Percentiles rank a stretch among this genome's conserved stretches.
These are phyloP conservation scores for Entomortierella parvispora DNA, from an alignment of 192 early-diverging fungal species.

Conservation along the genomic window DNA sequence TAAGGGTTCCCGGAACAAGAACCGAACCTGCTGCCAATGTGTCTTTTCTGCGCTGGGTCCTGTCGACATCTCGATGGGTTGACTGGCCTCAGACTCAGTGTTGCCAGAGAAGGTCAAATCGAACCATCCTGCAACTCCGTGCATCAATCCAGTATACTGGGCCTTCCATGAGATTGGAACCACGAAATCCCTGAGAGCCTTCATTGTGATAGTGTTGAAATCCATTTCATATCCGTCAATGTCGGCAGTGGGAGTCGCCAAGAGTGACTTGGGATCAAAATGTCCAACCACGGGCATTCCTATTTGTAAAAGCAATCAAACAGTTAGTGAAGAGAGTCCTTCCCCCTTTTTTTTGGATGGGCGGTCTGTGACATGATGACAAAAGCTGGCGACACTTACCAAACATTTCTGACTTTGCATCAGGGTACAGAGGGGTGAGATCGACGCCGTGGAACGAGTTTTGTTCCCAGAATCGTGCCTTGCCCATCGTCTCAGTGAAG, in stretches of 20 bases:
- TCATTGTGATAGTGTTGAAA: slow-evolving; percentile 83
- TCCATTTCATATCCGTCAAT: slow-evolving; percentile 74
- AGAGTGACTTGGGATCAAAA: slow-evolving; percentile 84
- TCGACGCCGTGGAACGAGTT: slow-evolving; percentile 93
- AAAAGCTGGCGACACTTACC: slow-evolving; percentile 53
- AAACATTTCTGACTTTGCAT: slow-evolving; percentile 92
- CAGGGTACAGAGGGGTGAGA: slow-evolving; percentile 81
- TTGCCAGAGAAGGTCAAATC: slow-evolving; percentile 85
- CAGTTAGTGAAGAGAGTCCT: background rate
- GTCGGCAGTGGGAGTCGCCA: slow-evolving; percentile 70
- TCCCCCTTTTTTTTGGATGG: background rate
- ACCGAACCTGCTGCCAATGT: slow-evolving; percentile 98
- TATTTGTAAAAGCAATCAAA: slow-evolving; percentile 31
- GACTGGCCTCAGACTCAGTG: slow-evolving; percentile 53
- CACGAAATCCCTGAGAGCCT: slow-evolving; percentile 83
- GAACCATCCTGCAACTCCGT: slow-evolving; percentile 98
- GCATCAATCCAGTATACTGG: slow-evolving; percentile 89
- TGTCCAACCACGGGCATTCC: slow-evolving; percentile 93
- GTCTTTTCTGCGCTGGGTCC: slow-evolving; percentile 87
- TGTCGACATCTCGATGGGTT: slow-evolving; percentile 85
- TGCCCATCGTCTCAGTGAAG: slow-evolving; percentile 95
- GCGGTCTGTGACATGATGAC: background rate
- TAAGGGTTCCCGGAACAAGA: slow-evolving; percentile 92
- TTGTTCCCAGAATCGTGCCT: slow-evolving; percentile 90
- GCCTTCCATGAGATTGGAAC: slow-evolving; percentile 87